Evolutionary conservation across 805 yeast genomes (phyloP), one percentile per base, ranked within the genome.

Genomic region (Pichia kluyveri): DNA sequence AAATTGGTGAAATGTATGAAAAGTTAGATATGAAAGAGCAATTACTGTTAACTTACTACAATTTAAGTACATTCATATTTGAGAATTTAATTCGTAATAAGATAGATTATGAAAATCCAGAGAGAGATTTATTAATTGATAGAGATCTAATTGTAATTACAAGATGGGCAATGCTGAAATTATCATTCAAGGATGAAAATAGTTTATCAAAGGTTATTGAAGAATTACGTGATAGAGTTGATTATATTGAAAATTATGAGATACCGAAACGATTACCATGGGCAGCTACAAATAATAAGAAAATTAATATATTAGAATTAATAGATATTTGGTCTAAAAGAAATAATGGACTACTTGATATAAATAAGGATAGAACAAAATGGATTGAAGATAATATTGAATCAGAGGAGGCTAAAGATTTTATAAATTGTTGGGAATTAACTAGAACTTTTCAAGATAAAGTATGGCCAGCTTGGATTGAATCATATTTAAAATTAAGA

Each of bases 1-100:
- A 90, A 58, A 69, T 87, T 36, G 95, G 84, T 11, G 96, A 89
- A 58, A 83, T 88, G 88, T 86, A 79, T 60, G 96, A 87, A 58
- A 71, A 82, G 39, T 63, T 88, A 55, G 73, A 71, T 19, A 72
- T 76, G 79, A 54, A 59, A 32, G 77, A 77, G 14, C 84, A 83
- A 45, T 95, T 96, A 0, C 71, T 77, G 37, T 70, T 72, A 52
- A 66, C 86, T 9, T 89, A 64, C 40, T 42, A 49, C n/a, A 54
- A 53, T 38, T 46, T 64, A 36, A 49, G 59, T 37, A 59, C 60
- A 15, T 63, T 49, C 42, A 49, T 64, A 17, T 62, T 61, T 42
- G 52, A 55, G 10, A 62, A 61, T 36, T 44, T 64, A 11, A 50
- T 58, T 9, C 58, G 60, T 40, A 58, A 48, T 19, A 53, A 57